Evolutionary conservation across 345 rosid species (phyloP), one percentile per base, ranked within the genome.

Genomic region (Hibiscus trionum): DNA sequence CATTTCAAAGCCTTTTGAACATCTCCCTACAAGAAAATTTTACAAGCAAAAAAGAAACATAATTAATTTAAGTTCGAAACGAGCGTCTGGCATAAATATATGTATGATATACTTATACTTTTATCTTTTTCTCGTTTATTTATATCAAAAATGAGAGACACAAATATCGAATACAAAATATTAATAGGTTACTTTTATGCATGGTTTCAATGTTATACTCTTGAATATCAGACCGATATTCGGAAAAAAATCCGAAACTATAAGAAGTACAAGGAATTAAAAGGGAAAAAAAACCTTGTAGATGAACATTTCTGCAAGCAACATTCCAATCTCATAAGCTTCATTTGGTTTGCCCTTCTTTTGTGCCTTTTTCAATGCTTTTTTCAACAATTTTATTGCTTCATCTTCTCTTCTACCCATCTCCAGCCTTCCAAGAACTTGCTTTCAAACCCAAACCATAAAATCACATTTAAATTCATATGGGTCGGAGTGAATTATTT

Each of bases 241-340:
- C 3, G 0, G 3, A 3, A 31, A 31, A 31, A 31, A 31, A 4
- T 31, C 0, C 5, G 35, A 31, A 31, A 31, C 35, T 31, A 31
- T 31, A 31, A 31, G 16, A 52, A 16, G 0, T 4, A 3, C 7
- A 53, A 53, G 7, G 14, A 53, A 47, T 47, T 24, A 29, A 3
- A 26, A n/a, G 56, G 29, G 49, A 49, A 9, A 50, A 49, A 9
- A 68, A 58, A 88, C 92, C 92, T 83, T 77, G 83, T 88, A 90
- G 70, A 88, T 88, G 66, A 76, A 72, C 87, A 86, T 73, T 82
- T 88, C 96, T 14, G 77, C 86, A 47, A 86, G 85, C 78, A 88
- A 66, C 89, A 88, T 85, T 59, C 79, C 86, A 76, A 83, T 75
- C 76, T 88, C 92, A 70, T 85, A 86, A 63, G 81, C 85, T 71